Conservation (phyloP, 805 yeast species). For the Osmozyma mogii region DNA sequence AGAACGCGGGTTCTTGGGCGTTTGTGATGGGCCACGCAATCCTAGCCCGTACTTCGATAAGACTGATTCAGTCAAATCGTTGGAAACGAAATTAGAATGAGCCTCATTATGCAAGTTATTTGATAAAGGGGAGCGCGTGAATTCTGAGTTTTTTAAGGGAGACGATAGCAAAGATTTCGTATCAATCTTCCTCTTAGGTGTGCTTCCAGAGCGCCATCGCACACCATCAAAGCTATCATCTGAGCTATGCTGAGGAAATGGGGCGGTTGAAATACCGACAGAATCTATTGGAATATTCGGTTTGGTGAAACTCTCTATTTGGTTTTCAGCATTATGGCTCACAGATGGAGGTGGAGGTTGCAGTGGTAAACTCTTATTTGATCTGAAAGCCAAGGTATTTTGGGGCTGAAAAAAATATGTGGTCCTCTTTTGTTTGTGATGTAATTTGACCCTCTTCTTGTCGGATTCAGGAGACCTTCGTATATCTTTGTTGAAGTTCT, state of each 20-base stretch:
- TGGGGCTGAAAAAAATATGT: slow-evolving; percentile 27
- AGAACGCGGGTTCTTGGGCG: slow-evolving; percentile 30
- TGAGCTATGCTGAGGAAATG: slow-evolving; percentile 22
- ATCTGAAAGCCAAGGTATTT: slow-evolving; percentile 19
- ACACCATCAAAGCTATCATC: slow-evolving; percentile 39
- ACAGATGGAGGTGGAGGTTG: neutral
- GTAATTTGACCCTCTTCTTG: slow-evolving; percentile 8
- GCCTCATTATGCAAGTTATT: slow-evolving; percentile 2
- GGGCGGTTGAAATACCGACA: slow-evolving; percentile 1
- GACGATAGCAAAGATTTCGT: slow-evolving; percentile 42
- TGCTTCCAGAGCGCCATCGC: too few species aligned
- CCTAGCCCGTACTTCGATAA: slow-evolving; percentile 37
- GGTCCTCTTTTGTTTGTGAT: slow-evolving; percentile 16
- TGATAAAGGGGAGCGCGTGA: slow-evolving; percentile 2
- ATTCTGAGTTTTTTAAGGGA: slow-evolving; percentile 26
- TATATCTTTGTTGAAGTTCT: neutral
- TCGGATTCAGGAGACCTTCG: neutral
- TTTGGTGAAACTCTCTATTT: neutral
- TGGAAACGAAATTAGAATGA: slow-evolving; percentile 7
- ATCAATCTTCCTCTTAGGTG: too few species aligned
- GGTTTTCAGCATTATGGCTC: neutral
- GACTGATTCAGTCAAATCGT: slow-evolving; percentile 30
- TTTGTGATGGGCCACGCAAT: slow-evolving; percentile 21
- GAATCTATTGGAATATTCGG: neutral
- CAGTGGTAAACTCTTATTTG: slow-evolving; percentile 4